Percentiles rank a stretch among this genome's conserved stretches.
Conservation (phyloP, 495 filamentous ascomycete species). For the Xylaria sp. region DNA sequence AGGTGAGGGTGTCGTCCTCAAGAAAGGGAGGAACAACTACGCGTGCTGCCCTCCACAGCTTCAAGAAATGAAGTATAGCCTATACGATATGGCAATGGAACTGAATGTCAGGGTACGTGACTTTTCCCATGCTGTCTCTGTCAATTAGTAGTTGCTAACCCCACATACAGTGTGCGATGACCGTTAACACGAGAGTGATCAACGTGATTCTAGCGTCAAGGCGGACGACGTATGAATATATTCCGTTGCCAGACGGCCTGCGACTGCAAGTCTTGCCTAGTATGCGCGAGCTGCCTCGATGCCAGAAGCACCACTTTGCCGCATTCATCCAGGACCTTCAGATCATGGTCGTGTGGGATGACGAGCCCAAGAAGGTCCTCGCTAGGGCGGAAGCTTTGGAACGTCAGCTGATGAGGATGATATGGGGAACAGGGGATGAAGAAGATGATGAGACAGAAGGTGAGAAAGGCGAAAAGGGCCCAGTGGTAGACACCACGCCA, state of each 20-base stretch:
- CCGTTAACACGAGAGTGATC: slow-evolving; percentile 64
- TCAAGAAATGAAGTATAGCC: slow-evolving; percentile 50
- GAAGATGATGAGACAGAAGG: slow-evolving; percentile 52
- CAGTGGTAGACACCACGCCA: slow-evolving; percentile 40
- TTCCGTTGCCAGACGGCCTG: slow-evolving; percentile 63
- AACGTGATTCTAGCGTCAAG: slow-evolving; percentile 58
- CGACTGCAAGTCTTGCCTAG: slow-evolving; percentile 65
- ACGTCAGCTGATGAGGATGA: slow-evolving; percentile 59
- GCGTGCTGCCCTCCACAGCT: slow-evolving; percentile 64
- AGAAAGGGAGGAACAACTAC: slow-evolving; percentile 60
- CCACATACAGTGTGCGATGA: slow-evolving; percentile 60
- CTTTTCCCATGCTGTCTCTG: not conserved
- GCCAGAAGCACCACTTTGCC: slow-evolving; percentile 71
- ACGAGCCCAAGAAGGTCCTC: slow-evolving; percentile 63
- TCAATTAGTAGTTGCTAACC: slow-evolving; percentile 22
- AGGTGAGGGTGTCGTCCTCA: slow-evolving; percentile 67
- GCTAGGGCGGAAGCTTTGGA: slow-evolving; percentile 58
- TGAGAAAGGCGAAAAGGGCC: slow-evolving; percentile 43
- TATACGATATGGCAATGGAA: slow-evolving; percentile 58
- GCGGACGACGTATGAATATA: slow-evolving; percentile 50
- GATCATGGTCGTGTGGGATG: slow-evolving; percentile 71
- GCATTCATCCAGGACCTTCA: slow-evolving; percentile 66
- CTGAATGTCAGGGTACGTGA: slow-evolving; percentile 60
- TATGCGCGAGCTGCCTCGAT: slow-evolving; percentile 59
- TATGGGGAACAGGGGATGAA: slow-evolving; percentile 56